phyloP scores from a whole-genome alignment of 495 filamentous ascomycete genomes.

The Annulohypoxylon maeteangense region DNA sequence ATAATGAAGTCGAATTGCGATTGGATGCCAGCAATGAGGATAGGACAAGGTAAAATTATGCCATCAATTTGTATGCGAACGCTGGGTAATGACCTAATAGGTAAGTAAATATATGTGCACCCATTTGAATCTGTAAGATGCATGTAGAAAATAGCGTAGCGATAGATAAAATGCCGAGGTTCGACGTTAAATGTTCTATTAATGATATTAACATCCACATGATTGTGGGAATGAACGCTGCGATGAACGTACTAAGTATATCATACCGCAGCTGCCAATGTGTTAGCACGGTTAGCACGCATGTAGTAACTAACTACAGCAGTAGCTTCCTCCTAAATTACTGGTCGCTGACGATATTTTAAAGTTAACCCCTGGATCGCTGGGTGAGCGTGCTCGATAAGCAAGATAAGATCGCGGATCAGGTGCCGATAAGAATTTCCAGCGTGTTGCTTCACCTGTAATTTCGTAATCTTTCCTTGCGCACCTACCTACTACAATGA shows the following conservation, averaged over 20 bases:
- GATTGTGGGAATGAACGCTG: neutral
- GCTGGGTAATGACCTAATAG: too few relatives aligned
- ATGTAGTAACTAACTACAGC: neutral
- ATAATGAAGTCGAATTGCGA: neutral
- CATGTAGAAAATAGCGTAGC: neutral
- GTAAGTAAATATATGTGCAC: too few relatives aligned
- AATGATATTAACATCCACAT: too few relatives aligned
- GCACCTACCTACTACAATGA: slow-evolving; percentile 20
- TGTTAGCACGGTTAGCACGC: neutral
- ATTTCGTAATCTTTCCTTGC: slow-evolving; percentile 24
- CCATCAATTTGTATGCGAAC: slow-evolving; percentile 10
- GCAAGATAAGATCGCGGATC: slow-evolving; percentile 39
- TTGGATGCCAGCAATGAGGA: slow-evolving; percentile 29
- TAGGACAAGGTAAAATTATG: slow-evolving; percentile 27
- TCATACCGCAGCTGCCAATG: neutral
- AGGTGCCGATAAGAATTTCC: slow-evolving; percentile 47
- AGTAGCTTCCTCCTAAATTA: neutral
- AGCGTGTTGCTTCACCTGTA: slow-evolving; percentile 33
- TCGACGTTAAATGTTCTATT: too few relatives aligned
- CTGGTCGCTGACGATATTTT: neutral
- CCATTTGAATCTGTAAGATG: neutral
- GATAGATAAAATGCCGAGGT: slow-evolving; percentile 32
- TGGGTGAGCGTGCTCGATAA: slow-evolving; percentile 41
- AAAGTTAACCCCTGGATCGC: slow-evolving; percentile 38
- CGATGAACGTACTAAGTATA: neutral